Conservation (phyloP, 768 basidiomycete species). For the Multifurca ochricompacta region DNA sequence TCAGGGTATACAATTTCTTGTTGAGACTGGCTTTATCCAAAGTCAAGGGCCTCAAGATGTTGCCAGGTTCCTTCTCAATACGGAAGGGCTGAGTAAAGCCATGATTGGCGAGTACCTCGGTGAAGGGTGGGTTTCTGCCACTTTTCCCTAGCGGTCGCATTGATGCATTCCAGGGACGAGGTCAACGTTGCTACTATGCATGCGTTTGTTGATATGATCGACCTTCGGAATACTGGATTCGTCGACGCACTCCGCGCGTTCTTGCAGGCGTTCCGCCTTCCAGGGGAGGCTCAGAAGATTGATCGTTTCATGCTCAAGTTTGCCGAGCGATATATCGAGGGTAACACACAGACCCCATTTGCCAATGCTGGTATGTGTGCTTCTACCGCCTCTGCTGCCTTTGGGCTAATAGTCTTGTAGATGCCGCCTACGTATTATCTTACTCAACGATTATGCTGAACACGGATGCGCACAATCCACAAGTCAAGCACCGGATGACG, state of each 20-base stretch:
- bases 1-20: constrained; percentile 83
- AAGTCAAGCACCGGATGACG: constrained; percentile 91
- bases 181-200: constrained; percentile 93
- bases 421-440: constrained; percentile 90
- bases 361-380: constrained; percentile 80
- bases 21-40: constrained; percentile 82
- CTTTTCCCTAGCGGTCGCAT: neutral
- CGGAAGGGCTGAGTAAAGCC: constrained; percentile 89
- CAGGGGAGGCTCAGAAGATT: constrained; percentile 97
- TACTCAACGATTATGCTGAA: constrained; percentile 96
- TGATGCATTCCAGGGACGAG: constrained; percentile 54
- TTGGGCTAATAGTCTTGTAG: constrained; percentile 31
- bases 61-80: constrained; percentile 75
- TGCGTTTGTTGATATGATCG: constrained; percentile 88
- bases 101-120: constrained; percentile 98
- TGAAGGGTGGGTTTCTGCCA: constrained; percentile 65
- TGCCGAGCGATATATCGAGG: constrained; percentile 91
- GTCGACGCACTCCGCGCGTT: constrained; percentile 86
- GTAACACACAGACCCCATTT: constrained; percentile 77
- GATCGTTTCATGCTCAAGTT: constrained; percentile 99
- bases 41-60: constrained; percentile 66
- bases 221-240: constrained; percentile 75
- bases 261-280: constrained; percentile 92
- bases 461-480: constrained; percentile 94
- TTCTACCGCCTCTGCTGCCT: constrained; percentile 7